A percentile compares a stretch with the other conserved stretches of the same genome.
These are phyloP conservation scores for Colletotrichum sp. DNA, from an alignment of 2,329 filamentous ascomycete species.

Conservation along the genomic window DNA sequence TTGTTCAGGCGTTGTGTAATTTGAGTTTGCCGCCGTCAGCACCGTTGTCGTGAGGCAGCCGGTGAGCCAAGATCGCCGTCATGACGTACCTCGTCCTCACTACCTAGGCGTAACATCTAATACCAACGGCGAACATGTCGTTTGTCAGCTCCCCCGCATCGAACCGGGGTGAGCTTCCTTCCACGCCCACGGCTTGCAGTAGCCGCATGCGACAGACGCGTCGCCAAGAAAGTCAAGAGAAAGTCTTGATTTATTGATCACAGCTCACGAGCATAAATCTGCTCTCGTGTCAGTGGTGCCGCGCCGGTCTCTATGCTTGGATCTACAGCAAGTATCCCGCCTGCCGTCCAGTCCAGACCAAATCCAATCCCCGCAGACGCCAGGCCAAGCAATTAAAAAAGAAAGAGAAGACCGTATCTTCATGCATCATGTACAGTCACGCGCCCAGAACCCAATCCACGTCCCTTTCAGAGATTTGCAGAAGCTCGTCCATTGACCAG, in stretches of 20 bases:
- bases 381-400: not conserved
- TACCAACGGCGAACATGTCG: not conserved
- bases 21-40: not conserved
- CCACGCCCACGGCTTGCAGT: not conserved
- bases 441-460: not conserved
- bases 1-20: not conserved
- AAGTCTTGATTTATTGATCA: not conserved
- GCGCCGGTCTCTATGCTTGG: not conserved
- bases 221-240: not conserved
- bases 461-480: not conserved
- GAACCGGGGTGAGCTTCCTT: not conserved
- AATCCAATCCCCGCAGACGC: not conserved
- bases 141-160: not conserved
- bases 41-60: not conserved
- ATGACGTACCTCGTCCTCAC: not conserved
- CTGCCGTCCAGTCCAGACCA: not conserved
- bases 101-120: not conserved
- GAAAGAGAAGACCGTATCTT: not conserved
- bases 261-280: not conserved
- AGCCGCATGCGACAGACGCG: not conserved
- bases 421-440: not conserved
- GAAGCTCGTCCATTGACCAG: not conserved
- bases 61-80: not conserved
- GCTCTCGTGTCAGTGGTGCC: not conserved
- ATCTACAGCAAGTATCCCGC: not conserved